Conservation (phyloP, 352 stramenopile species). For the Pythium apleroticum region DNA sequence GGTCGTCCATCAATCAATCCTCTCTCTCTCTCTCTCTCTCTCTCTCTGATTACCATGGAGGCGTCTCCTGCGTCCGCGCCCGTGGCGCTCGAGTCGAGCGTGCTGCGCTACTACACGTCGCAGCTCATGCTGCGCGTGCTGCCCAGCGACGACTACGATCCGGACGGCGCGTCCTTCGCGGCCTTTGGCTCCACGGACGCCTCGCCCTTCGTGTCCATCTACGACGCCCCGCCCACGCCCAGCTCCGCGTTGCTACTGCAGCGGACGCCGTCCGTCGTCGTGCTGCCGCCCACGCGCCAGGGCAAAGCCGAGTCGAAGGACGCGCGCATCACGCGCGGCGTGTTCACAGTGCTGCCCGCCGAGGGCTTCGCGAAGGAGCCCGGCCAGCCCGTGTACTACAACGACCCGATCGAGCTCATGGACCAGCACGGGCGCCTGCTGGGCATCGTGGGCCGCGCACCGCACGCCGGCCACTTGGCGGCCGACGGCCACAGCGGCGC, state of each 20-base stretch:
- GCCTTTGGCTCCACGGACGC: constrained; percentile 9
- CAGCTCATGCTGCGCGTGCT: constrained; percentile 34
- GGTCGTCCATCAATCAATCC: background rate
- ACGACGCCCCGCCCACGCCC: constrained; percentile 14
- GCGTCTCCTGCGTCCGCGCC: background rate
- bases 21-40: background rate
- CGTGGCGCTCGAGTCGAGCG: constrained; percentile 30
- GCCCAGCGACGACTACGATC: constrained; percentile 24
- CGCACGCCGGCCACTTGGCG: constrained; percentile 32
- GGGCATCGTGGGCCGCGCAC: constrained; percentile 30
- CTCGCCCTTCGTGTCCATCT: constrained; percentile 29
- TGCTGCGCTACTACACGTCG: constrained; percentile 40
- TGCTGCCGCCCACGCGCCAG: constrained; percentile 22
- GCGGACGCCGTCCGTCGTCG: constrained; percentile 29
- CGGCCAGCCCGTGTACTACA: constrained; percentile 42
- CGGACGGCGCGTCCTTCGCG: constrained; percentile 20
- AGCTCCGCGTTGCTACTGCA: constrained; percentile 22
- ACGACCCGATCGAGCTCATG: constrained; percentile 39
- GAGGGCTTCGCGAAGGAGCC: constrained; percentile 41
- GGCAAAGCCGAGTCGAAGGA: background rate
- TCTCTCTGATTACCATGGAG: background rate
- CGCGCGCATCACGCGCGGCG: constrained; percentile 15
- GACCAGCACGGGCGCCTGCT: constrained; percentile 34
- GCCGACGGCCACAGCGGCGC: constrained; percentile 34
- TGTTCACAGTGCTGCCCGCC: constrained; percentile 40